Conservation (phyloP, 83 land plant genomes). For the Picea abies region DNA sequence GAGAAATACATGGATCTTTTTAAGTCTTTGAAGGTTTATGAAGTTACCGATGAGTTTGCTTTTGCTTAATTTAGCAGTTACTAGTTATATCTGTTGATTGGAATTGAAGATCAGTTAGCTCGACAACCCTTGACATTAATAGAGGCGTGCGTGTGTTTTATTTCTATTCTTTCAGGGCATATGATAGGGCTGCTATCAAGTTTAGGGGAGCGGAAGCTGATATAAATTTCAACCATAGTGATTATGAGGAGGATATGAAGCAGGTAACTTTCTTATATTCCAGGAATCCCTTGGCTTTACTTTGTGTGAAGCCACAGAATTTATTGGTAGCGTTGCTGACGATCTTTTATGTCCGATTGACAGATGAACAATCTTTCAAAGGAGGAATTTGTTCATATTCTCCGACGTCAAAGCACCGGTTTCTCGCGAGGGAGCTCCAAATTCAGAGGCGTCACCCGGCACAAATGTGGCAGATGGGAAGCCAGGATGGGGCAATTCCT, state of each 20-base stretch:
- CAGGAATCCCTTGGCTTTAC: too few relatives aligned
- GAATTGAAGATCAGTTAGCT: too few relatives aligned
- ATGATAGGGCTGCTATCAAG: slow-evolving; percentile 59
- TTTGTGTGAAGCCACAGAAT: too few relatives aligned
- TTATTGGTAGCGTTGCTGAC: too few relatives aligned
- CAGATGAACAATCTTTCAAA: slow-evolving; percentile 52
- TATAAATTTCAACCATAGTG: slow-evolving; percentile 43
- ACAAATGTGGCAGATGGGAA: slow-evolving; percentile 66
- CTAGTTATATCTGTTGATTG: too few relatives aligned
- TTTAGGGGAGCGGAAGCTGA: slow-evolving; percentile 62
- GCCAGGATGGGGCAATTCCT: slow-evolving; percentile 55
- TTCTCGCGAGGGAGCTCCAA: slow-evolving; percentile 56
- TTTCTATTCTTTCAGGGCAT: slow-evolving; percentile 31
- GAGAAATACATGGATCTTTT: too few relatives aligned
- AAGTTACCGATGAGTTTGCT: too few relatives aligned
- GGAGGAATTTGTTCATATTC: slow-evolving; percentile 57
- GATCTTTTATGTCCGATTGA: too few relatives aligned
- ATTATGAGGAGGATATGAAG: slow-evolving; percentile 53
- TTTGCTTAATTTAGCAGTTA: too few relatives aligned
- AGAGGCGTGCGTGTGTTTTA: too few relatives aligned
- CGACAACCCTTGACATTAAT: too few relatives aligned
- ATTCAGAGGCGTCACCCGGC: slow-evolving; percentile 53
- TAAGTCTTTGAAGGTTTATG: too few relatives aligned
- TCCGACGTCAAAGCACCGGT: slow-evolving; percentile 58
- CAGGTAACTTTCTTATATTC: slow-evolving; percentile 22